Base-by-base conservation (phyloP, 169 alveolate species). In the Hepatocystis sp. region DNA sequence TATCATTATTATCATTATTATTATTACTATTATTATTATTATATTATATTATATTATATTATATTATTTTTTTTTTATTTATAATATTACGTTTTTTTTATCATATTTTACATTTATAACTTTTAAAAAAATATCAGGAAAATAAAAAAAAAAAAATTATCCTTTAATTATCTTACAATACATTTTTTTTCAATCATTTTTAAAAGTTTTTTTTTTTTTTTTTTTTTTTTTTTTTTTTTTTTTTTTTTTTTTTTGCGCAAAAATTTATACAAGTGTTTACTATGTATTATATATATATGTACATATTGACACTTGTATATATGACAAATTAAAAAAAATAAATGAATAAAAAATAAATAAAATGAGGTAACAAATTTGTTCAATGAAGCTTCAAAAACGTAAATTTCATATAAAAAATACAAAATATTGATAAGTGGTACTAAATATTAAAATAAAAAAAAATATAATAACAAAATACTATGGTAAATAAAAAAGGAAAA, bases 231-330 rank as follows among this genome's bases (percentile, higher is more conserved):
- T 55, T 65, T 65, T 65, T 65, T 65, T 65, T 65, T 65, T 61
- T 61, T 65, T 65, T 65, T 65, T 65, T 64, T 64, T 65, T 17
- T 46, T 65, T 36, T 40, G 40, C 84, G 46, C 27, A 65, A 15
- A 13, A 17, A 21, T n/a, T 46, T 27, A 19, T 65, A 52, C 21
- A 65, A 65, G 19, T 2, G n/a, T n/a, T n/a, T n/a, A n/a, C n/a
- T n/a, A n/a, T n/a, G n/a, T n/a, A n/a, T n/a, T n/a, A n/a, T n/a
- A n/a, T n/a, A n/a, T n/a, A n/a, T n/a, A n/a, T n/a, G 8, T 21
- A 23, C 3, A 49, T 15, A 44, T 65, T 27, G 49, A n/a, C 15
- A 28, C 7, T 15, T 65, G 10, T 25, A 47, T 32, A 65, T n/a
- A 44, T 42, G 44, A 51, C 30, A 17, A 65, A 34, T 55, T 65